A percentile compares a stretch with the other conserved stretches of the same genome.
These are phyloP conservation scores for Leucocoprinus birnbaumii DNA, from an alignment of 768 basidiomycete genomes.

Conservation along the genomic window DNA sequence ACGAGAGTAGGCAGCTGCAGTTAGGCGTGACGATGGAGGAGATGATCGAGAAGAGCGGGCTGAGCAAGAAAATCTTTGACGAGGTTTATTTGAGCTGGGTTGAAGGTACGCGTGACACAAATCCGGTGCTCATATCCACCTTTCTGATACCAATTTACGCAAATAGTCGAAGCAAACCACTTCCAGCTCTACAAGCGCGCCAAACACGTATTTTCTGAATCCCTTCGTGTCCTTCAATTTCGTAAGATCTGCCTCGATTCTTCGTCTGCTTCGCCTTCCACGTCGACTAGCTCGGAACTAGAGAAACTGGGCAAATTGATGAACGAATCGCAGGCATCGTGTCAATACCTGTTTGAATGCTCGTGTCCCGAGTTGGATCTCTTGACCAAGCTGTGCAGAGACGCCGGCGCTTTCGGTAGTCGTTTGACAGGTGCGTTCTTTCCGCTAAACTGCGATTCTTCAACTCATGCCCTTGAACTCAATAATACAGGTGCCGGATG, in stretches of 20 bases:
- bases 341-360: slow-evolving; percentile 69
- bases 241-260: slow-evolving; percentile 57
- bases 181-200: slow-evolving; percentile 85
- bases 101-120: slow-evolving; percentile 51
- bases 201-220: slow-evolving; percentile 80
- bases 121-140: slow-evolving; percentile 2
- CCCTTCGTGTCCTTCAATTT: slow-evolving; percentile 78
- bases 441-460: neutral
- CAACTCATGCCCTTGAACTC: neutral
- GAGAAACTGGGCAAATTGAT: slow-evolving; percentile 64
- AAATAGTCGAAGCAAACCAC: slow-evolving; percentile 71
- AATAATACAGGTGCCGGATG: slow-evolving; percentile 69
- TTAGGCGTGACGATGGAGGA: slow-evolving; percentile 70
- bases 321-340: slow-evolving; percentile 76
- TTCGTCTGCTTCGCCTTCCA: neutral
- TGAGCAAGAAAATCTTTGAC: slow-evolving; percentile 52
- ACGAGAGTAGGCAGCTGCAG: slow-evolving; percentile 31
- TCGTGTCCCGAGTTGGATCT: slow-evolving; percentile 78
- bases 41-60: slow-evolving; percentile 65
- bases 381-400: slow-evolving; percentile 58
- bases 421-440: slow-evolving; percentile 68
- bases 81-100: slow-evolving; percentile 78
- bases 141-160: slow-evolving; percentile 4
- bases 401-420: slow-evolving; percentile 77
- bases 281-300: slow-evolving; percentile 20